phyloP scores from a whole-genome alignment of 2,329 filamentous ascomycete genomes.

The Pleoardoris graminearum region DNA sequence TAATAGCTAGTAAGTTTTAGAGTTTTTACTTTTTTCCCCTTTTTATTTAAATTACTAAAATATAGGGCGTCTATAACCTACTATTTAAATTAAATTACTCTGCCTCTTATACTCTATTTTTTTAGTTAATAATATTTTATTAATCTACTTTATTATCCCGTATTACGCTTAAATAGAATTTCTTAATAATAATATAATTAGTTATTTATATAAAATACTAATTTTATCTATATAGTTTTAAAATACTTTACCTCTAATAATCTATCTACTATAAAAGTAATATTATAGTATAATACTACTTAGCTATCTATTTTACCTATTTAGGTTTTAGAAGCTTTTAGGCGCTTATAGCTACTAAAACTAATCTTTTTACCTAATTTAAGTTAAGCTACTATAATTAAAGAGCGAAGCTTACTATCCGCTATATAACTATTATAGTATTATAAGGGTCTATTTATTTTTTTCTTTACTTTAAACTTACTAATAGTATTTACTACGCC shows the following conservation, averaged over 20 bases:
- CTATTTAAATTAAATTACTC: not conserved
- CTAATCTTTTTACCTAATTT: slow-evolving; percentile 2
- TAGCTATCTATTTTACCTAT: not conserved
- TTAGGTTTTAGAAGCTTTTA: not conserved
- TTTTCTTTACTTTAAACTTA: slow-evolving; percentile 3
- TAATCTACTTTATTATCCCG: slow-evolving; percentile 1
- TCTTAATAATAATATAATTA: not conserved
- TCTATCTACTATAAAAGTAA: slow-evolving; percentile 12
- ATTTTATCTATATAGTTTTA: slow-evolving; percentile 4
- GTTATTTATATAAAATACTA: not conserved
- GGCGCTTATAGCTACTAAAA: not conserved
- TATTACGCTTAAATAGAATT: not conserved
- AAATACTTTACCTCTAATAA: slow-evolving; percentile 12
- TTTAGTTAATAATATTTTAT: not conserved
- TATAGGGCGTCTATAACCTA: not conserved
- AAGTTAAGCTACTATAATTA: slow-evolving; percentile 1
- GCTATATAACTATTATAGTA: not conserved
- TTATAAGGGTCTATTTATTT: not conserved
- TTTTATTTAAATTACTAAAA: not conserved
- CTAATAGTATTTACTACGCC: slow-evolving; percentile 7
- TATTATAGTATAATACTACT: slow-evolving; percentile 12
- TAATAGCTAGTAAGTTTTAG: not conserved
- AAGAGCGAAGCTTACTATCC: slow-evolving; percentile 4
- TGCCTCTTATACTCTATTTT: not conserved
- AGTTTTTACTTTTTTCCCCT: not conserved